Evolutionary conservation across 495 filamentous ascomycete genomes (phyloP).

Genomic region (Chaetomidium leptoderma): DNA sequence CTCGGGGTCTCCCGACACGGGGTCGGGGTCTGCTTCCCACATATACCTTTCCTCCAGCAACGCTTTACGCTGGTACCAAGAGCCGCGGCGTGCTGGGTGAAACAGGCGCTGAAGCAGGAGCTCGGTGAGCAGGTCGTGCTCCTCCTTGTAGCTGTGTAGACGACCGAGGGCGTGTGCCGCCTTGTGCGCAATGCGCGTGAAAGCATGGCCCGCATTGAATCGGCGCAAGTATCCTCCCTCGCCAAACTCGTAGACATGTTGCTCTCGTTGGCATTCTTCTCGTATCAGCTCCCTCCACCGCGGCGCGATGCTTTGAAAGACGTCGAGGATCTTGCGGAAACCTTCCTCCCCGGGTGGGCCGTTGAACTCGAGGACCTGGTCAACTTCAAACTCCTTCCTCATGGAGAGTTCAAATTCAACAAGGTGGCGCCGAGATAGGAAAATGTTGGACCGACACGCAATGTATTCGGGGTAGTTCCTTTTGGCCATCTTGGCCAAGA

Average conservation of each 20-base stretch:
- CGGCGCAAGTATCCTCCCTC: constrained; percentile 90
- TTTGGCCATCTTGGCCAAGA: constrained; percentile 80
- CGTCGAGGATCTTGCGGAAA: constrained; percentile 54
- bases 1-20: constrained; percentile 31
- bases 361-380: constrained; percentile 82
- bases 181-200: constrained; percentile 91
- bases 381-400: constrained; percentile 75
- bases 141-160: constrained; percentile 72
- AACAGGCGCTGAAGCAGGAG: constrained; percentile 79
- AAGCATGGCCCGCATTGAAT: constrained; percentile 89
- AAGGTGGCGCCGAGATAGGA: constrained; percentile 65
- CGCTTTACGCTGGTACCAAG: constrained; percentile 95
- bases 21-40: constrained; percentile 53
- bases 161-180: constrained; percentile 70
- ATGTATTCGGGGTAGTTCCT: constrained; percentile 88
- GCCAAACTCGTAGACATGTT: constrained; percentile 71
- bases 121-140: constrained; percentile 69
- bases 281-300: constrained; percentile 71
- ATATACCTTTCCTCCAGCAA: constrained; percentile 95
- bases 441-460: constrained; percentile 89
- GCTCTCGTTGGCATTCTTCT: constrained; percentile 78
- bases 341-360: constrained; percentile 64
- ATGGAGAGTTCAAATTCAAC: constrained; percentile 88
- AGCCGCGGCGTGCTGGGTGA: constrained; percentile 76
- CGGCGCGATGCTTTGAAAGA: constrained; percentile 71